A percentile compares a stretch with the other conserved stretches of the same genome.
phyloP scores from a whole-genome alignment of 495 filamentous ascomycete genomes.

The Aspergillus bertholletiae region DNA sequence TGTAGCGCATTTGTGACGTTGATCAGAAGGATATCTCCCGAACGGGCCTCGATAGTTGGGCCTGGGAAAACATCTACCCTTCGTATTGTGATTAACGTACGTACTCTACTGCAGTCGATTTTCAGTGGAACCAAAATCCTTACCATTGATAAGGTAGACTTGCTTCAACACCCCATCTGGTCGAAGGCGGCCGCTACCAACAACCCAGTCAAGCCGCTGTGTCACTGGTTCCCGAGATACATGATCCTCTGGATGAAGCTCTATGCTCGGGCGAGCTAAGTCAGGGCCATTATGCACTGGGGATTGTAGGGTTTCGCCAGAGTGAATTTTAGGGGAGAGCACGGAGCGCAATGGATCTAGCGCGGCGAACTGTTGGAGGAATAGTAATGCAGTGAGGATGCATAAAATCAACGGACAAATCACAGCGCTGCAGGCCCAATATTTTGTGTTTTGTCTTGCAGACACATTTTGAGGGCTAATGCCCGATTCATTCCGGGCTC shows the following conservation, averaged over 20 bases:
- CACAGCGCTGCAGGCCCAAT: conserved; percentile 6
- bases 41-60: conserved; percentile 36
- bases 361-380: conserved; percentile 5
- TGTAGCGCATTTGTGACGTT: conserved; percentile 65
- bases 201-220: conserved; percentile 31
- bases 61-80: conserved; percentile 33
- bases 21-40: conserved; percentile 67
- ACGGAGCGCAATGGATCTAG: background rate
- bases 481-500: background rate
- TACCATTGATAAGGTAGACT: conserved; percentile 39
- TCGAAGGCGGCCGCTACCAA: conserved; percentile 26
- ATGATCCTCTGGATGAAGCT: conserved; percentile 40
- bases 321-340: background rate
- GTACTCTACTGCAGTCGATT: background rate
- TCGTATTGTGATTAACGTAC: background rate
- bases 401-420: conserved; percentile 14
- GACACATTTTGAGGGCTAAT: background rate
- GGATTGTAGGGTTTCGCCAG: background rate
- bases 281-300: background rate
- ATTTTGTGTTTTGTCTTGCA: background rate
- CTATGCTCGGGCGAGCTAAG: conserved; percentile 22
- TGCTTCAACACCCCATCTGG: conserved; percentile 42
- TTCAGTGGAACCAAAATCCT: conserved; percentile 1
- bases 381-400: conserved; percentile 15
- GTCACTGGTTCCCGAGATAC: conserved; percentile 26